These are phyloP conservation scores for Fraxinus quadrangulata DNA, from an alignment of 257 asterid species.

Conservation along the genomic window DNA sequence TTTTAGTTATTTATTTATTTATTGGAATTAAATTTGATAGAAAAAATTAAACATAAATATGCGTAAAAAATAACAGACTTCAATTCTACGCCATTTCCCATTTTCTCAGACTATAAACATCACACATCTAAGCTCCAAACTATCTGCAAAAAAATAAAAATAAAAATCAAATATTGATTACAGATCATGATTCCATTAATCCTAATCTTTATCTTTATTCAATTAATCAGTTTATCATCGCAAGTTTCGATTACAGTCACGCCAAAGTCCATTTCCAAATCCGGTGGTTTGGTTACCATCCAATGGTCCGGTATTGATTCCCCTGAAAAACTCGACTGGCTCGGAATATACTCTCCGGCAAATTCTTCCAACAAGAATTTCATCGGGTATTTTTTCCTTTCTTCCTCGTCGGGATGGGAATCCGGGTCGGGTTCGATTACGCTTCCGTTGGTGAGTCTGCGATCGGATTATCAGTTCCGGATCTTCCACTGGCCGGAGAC, in stretches of 20 bases:
- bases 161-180: neutral
- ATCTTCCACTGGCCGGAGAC: constrained; percentile 74
- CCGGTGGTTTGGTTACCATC: constrained; percentile 68
- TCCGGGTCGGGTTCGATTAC: constrained; percentile 85
- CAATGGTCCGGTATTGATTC: constrained; percentile 66
- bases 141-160: neutral
- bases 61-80: neutral
- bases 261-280: constrained; percentile 52
- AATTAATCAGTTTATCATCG: constrained; percentile 32
- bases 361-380: constrained; percentile 58
- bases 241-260: constrained; percentile 47
- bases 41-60: neutral
- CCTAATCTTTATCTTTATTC: constrained; percentile 29
- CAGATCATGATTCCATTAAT: constrained; percentile 30
- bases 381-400: constrained; percentile 81
- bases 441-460: constrained; percentile 62
- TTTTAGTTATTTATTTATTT: too few species aligned
- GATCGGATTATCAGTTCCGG: constrained; percentile 86
- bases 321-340: constrained; percentile 76
- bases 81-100: neutral
- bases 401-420: constrained; percentile 62
- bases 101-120: neutral
- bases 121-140: neutral
- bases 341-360: constrained; percentile 83
- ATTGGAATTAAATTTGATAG: neutral